Evolutionary conservation across 139 green algal species (phyloP).

Genomic region (Asterochloris erici): DNA sequence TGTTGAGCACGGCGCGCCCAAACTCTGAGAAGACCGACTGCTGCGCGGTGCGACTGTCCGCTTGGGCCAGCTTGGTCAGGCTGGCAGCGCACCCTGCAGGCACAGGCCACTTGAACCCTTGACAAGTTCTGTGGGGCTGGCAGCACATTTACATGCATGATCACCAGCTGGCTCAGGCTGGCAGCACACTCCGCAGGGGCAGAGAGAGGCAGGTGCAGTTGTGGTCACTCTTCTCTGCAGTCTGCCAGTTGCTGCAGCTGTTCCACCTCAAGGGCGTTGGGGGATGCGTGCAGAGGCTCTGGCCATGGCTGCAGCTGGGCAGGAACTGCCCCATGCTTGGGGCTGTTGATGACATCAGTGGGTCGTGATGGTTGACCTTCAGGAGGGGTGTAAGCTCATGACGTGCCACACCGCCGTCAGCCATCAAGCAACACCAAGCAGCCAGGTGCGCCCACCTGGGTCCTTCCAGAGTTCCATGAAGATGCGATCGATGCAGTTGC

Average conservation of each 20-base stretch:
- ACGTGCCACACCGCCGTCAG: too few species aligned
- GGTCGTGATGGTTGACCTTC: too few species aligned
- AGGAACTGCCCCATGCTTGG: too few species aligned
- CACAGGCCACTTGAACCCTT: not conserved
- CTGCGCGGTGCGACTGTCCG: not conserved
- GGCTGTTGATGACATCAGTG: too few species aligned
- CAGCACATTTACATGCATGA: not conserved
- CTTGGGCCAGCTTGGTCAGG: constrained; percentile 44
- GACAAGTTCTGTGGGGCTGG: not conserved
- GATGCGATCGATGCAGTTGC: constrained; percentile 50
- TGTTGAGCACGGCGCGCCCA: constrained; percentile 62
- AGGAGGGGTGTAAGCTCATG: too few species aligned
- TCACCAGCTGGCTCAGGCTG: not conserved
- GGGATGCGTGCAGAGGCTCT: too few species aligned
- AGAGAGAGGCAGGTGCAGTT: too few species aligned
- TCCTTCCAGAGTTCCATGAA: constrained; percentile 76
- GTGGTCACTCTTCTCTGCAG: too few species aligned
- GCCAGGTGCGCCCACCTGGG: constrained; percentile 10
- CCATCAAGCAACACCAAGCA: not conserved
- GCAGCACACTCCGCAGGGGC: too few species aligned
- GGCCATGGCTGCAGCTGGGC: too few species aligned
- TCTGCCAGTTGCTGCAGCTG: too few species aligned
- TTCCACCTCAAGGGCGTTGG: too few species aligned
- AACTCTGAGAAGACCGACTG: constrained; percentile 48
- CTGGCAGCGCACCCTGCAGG: constrained; percentile 16